Conservation (phyloP, 73 alveolate species). For the Urostyla sp. region DNA sequence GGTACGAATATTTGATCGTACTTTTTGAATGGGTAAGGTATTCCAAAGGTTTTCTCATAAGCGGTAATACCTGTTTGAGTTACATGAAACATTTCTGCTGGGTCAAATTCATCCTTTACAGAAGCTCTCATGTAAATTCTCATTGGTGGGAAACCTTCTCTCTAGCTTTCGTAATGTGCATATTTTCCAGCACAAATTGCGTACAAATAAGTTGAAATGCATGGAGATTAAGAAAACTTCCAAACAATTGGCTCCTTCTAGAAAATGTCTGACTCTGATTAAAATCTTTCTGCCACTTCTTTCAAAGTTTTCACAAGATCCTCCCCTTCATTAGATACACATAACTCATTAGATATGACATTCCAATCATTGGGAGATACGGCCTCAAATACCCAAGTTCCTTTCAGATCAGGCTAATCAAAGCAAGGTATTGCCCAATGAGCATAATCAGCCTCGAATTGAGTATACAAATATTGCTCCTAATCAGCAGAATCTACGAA, state of each 20-base stretch:
- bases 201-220: constrained; percentile 85
- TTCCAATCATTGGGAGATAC: constrained; percentile 92
- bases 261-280: background rate
- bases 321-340: too few species aligned
- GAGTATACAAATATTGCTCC: constrained; percentile 62
- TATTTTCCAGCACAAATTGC: constrained; percentile 91
- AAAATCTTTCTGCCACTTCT: background rate
- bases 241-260: background rate
- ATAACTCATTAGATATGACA: constrained; percentile 86
- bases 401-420: constrained; percentile 77
- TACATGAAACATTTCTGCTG: constrained; percentile 68
- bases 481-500: constrained; percentile 49
- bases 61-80: constrained; percentile 76
- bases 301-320: too few species aligned
- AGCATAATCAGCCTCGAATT: constrained; percentile 68
- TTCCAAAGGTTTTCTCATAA: constrained; percentile 71
- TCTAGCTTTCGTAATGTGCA: constrained; percentile 37
- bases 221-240: constrained; percentile 65
- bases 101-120: constrained; percentile 61
- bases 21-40: constrained; percentile 90
- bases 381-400: constrained; percentile 68
- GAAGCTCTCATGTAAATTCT: constrained; percentile 82
- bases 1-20: constrained; percentile 96
- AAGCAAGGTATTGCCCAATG: constrained; percentile 69
- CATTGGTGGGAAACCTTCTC: constrained; percentile 64